Conservation (phyloP, 2,329 filamentous ascomycete species). For the Phyllosticta citribraziliensis region DNA sequence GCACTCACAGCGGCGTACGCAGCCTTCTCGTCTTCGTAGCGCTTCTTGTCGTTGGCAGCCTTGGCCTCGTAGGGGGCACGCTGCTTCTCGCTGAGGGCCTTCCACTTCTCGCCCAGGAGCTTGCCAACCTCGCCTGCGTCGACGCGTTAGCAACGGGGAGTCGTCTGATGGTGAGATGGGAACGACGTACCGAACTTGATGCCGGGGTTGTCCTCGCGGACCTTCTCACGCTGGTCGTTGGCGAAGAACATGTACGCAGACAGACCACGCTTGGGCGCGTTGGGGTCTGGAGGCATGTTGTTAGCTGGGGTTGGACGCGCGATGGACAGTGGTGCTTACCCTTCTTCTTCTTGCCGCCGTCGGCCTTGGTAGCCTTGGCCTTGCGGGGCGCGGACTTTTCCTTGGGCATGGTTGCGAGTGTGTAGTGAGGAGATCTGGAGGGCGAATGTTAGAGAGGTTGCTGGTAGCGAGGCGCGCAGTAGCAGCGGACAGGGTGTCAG, state of each 20-base stretch:
- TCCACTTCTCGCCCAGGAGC: constrained; percentile 97
- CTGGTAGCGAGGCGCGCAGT: not conserved
- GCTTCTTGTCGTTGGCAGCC: constrained; percentile 96
- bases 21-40: constrained; percentile 96
- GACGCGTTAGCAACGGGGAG: constrained; percentile 9
- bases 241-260: constrained; percentile 99
- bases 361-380: constrained; percentile 46
- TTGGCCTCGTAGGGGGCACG: constrained; percentile 92
- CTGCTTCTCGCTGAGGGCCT: constrained; percentile 89
- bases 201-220: constrained; percentile 95
- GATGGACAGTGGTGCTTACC: constrained; percentile 36
- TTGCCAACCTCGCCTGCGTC: constrained; percentile 82
- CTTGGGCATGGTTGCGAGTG: constrained; percentile 50
- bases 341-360: constrained; percentile 61
- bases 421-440: not conserved
- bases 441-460: not conserved
- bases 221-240: constrained; percentile 97
- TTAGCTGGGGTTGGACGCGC: constrained; percentile 11
- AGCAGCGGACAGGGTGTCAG: not conserved
- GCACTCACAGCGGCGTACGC: constrained; percentile 43
- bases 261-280: constrained; percentile 97
- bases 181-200: constrained; percentile 74
- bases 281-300: constrained; percentile 59
- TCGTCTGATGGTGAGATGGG: constrained; percentile 1
- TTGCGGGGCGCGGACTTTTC: constrained; percentile 54